Evolutionary conservation across 495 filamentous ascomycete species (phyloP).

Genomic region (Penicillium flavigenum): DNA sequence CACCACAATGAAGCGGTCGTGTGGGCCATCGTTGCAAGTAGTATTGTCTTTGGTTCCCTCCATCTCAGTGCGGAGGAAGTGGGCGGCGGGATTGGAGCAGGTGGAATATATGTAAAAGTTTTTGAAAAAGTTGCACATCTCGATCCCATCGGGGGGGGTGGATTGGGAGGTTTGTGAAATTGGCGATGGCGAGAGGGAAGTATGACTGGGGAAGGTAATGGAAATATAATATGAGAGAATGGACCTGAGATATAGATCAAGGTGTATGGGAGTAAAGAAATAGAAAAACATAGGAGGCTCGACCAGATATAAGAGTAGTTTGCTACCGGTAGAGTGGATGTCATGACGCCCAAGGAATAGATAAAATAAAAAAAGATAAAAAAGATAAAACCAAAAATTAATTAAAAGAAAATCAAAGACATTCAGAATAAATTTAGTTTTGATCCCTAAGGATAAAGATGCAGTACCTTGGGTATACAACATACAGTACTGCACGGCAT

Average conservation of each 20-base stretch:
- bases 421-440: conserved; percentile 13
- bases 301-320: conserved; percentile 8
- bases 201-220: background rate
- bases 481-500: conserved; percentile 25
- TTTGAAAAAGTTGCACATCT: conserved; percentile 76
- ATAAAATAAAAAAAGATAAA: conserved; percentile 4
- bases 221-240: conserved; percentile 5
- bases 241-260: background rate
- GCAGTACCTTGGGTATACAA: conserved; percentile 5
- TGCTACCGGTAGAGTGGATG: conserved; percentile 1
- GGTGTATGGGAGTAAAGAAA: background rate
- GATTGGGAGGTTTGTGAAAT: conserved; percentile 1
- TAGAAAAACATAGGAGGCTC: conserved; percentile 1
- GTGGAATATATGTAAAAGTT: conserved; percentile 76
- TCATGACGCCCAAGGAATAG: conserved; percentile 7
- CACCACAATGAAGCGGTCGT: conserved; percentile 71
- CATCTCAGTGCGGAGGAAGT: conserved; percentile 65
- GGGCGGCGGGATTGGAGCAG: conserved; percentile 63
- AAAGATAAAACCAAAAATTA: conserved; percentile 2
- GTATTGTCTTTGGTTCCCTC: conserved; percentile 61
- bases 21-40: conserved; percentile 61
- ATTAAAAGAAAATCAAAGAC: conserved; percentile 1
- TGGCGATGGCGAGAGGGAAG: conserved; percentile 7
- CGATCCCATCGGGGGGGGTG: conserved; percentile 28
- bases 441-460: conserved; percentile 15